Base-by-base conservation (phyloP, 441 rosid genomes). In the Arabidopsis lyrata region DNA sequence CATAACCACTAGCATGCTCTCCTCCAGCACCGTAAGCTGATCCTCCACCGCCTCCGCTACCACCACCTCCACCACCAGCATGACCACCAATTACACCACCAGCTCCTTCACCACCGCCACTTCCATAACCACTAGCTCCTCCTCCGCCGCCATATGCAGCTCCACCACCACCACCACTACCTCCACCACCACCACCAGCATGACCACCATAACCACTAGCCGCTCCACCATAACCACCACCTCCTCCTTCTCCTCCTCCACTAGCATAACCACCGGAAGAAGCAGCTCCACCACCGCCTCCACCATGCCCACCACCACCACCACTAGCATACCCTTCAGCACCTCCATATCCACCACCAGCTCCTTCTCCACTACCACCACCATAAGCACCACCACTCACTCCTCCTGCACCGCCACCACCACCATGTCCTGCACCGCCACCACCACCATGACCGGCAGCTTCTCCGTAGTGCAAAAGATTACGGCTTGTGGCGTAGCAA, bases 311-410 rank as follows among this genome's bases (percentile, higher is more conserved):
- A 13, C 87, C 87, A 53, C 77, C 81, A 45, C 78, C 84, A 14
- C 84, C 86, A 54, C 41, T 38, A n/a, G 47, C 74, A 76, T 77
- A 77, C 6, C 83, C 84, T 31, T 61, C 86, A 29, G 81, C 89
- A 31, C 82, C 83, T 22, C 84, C 91, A 41, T 84, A 78, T 12
- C 87, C 87, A 66, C 80, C 77, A 6, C 85, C 83, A 14, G 76
- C 82, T 6, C 93, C 91, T 57, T 78, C 83, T 74, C 86, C 89
- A 63, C 78, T 59, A 18, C 81, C 85, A 15, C 80, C 76, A 7
- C 62, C 58, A 54, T 54, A 78, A 44, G 82, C 86, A 52, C 80
- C 80, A 16, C 88, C 81, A 31, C 77, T 79, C 12, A 84, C 89
- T n/a, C 77, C 84, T 69, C 86, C 88, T 60, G 75, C 65, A 38